Conservation (phyloP, 2,329 filamentous ascomycete species). For the Cercospora citrullina region DNA sequence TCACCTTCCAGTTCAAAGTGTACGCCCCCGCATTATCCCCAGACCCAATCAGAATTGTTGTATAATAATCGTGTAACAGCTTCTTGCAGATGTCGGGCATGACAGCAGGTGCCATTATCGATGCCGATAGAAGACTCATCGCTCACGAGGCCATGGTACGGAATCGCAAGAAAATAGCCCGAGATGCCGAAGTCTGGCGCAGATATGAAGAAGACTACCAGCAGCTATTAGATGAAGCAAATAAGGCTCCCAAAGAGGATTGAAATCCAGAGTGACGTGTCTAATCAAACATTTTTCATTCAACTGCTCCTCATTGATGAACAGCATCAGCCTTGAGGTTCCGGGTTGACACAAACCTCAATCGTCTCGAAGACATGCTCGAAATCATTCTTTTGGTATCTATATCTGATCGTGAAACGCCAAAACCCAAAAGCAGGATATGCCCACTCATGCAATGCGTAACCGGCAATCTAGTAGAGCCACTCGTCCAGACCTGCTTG, state of each 20-base stretch:
- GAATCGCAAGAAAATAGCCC: conserved; percentile 62
- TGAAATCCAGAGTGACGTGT: neutral
- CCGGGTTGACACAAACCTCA: neutral
- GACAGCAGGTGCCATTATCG: conserved; percentile 75
- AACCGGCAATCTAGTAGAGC: conserved; percentile 4
- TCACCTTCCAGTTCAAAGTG: conserved; percentile 78
- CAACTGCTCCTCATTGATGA: neutral
- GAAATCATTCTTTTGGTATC: conserved; percentile 16
- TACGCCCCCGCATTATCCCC: conserved; percentile 46
- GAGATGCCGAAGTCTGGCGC: conserved; percentile 66
- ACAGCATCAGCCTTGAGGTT: neutral
- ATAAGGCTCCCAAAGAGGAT: neutral
- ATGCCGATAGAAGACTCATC: conserved; percentile 69
- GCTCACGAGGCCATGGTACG: conserved; percentile 66
- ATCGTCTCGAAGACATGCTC: neutral
- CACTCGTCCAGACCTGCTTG: conserved; percentile 1
- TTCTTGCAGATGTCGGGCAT: conserved; percentile 84
- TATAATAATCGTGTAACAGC: conserved; percentile 46
- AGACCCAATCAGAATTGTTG: neutral
- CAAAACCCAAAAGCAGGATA: conserved; percentile 11
- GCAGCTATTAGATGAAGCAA: conserved; percentile 10
- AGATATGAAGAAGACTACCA: conserved; percentile 28
- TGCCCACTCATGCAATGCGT: conserved; percentile 12
- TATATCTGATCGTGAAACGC: conserved; percentile 13
- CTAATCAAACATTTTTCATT: neutral